Evolutionary conservation across 2,329 filamentous ascomycete genomes (phyloP), one percentile per base, ranked within the genome.

Genomic region (Epichloe hybrida): DNA sequence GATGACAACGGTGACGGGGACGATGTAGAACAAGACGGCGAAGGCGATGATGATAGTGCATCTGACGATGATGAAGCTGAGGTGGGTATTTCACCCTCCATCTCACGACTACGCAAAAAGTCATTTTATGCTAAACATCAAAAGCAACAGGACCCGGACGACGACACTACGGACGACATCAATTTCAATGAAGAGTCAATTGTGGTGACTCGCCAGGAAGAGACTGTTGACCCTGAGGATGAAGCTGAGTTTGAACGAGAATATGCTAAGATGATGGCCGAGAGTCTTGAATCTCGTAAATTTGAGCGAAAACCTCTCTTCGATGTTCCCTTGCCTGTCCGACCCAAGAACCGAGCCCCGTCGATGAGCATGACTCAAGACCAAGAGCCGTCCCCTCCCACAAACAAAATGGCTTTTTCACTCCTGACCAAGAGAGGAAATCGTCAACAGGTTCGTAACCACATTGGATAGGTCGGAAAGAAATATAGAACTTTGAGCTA

Each of bases 171-270:
- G 36, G 64, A 71, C 39, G 79, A 79, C 38, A 83, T 76, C 34
- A 83, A 83, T 40, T 85, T 84, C 9, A 84, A 87, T 53, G 89
- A 96, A 56, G 90, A 97, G 64, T 81, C 86, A 23, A 95, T 97
- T 58, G 79, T 96, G 42, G 91, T 98, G 46, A 94, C 88, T 43
- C 83, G 90, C 53, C 84, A 91, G 61, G 87, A 95, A 65, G 88
- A 96, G 64, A 80, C 91, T 59, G 77, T 90, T 51, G 90, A 98
- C 57, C 90, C 91, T 0, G 90, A 96, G 69, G 88, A 85, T 40
- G 93, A 98, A 62, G 93, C 91, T 6, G 93, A 98, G 41, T 98
- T 98, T 64, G 94, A 98, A 63, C 87, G 91, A 59, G 93, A 97
- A 68, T 93, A 95, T 66, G 90, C 93, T 38, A 96, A 95, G 68